These are phyloP conservation scores for Rhododendron molle DNA, from an alignment of 148 eudicot genomes.

Conservation along the genomic window DNA sequence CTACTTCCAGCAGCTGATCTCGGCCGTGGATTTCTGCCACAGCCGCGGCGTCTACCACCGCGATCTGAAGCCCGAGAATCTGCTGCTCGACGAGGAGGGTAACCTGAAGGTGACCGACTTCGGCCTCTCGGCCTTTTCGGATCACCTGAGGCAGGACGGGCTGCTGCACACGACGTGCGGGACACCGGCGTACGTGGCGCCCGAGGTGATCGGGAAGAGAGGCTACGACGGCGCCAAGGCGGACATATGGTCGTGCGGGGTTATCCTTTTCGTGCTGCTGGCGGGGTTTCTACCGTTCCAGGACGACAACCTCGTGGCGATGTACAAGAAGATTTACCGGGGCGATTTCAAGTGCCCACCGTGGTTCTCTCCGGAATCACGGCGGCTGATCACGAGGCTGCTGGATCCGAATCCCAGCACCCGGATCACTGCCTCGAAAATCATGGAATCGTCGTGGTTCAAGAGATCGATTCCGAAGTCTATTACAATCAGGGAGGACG, in stretches of 20 bases:
- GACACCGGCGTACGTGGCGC: slow-evolving; percentile 79
- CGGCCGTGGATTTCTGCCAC: slow-evolving; percentile 77
- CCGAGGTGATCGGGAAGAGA: slow-evolving; percentile 64
- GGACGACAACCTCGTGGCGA: slow-evolving; percentile 51
- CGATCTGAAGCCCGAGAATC: slow-evolving; percentile 67
- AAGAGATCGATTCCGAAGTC: slow-evolving; percentile 19
- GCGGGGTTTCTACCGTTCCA: slow-evolving; percentile 74
- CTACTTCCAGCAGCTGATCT: slow-evolving; percentile 63
- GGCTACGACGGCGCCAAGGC: slow-evolving; percentile 80
- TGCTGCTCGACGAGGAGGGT: slow-evolving; percentile 47
- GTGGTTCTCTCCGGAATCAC: slow-evolving; percentile 55
- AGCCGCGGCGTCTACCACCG: slow-evolving; percentile 78
- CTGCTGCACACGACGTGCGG: slow-evolving; percentile 67
- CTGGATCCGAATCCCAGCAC: slow-evolving; percentile 64
- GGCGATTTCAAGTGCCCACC: slow-evolving; percentile 71
- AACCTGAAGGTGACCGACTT: slow-evolving; percentile 66
- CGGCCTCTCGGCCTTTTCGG: slow-evolving; percentile 56
- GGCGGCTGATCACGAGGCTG: slow-evolving; percentile 41
- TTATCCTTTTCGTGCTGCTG: slow-evolving; percentile 51
- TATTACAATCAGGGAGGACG: not conserved
- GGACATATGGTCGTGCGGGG: slow-evolving; percentile 82
- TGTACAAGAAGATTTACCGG: slow-evolving; percentile 57
- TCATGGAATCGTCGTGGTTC: slow-evolving; percentile 55
- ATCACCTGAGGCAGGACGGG: slow-evolving; percentile 35
- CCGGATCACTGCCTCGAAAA: slow-evolving; percentile 41